phyloP scores from a whole-genome alignment of 106 monocot genomes.

The Phalaenopsis aphrodite region DNA sequence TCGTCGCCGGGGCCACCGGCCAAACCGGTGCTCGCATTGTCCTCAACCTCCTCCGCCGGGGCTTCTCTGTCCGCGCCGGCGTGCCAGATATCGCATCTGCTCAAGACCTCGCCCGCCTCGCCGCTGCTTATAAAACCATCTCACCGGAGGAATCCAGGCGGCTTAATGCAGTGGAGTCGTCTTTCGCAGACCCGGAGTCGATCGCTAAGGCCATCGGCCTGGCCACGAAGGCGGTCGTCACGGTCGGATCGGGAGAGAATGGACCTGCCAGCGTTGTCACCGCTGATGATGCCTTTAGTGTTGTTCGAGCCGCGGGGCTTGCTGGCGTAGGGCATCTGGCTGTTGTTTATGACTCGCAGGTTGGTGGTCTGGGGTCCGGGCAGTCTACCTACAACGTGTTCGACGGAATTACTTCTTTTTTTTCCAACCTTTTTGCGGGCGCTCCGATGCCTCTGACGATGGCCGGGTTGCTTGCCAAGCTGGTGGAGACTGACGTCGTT shows the following conservation, averaged over 20 bases:
- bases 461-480: conserved; percentile 43
- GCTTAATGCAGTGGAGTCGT: conserved; percentile 70
- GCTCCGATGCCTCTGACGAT: conserved; percentile 46
- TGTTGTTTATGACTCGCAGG: conserved; percentile 46
- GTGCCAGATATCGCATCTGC: conserved; percentile 81
- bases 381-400: conserved; percentile 64
- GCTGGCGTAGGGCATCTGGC: conserved; percentile 59
- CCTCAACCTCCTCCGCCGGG: conserved; percentile 50
- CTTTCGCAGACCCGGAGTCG: conserved; percentile 44
- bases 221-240: conserved; percentile 69
- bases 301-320: conserved; percentile 69
- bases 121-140: conserved; percentile 72
- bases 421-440: conserved; percentile 47
- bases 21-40: conserved; percentile 66
- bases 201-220: conserved; percentile 72
- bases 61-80: conserved; percentile 81
- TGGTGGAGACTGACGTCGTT: conserved; percentile 58
- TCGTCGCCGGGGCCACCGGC: conserved; percentile 83
- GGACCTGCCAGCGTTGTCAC: conserved; percentile 47
- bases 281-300: conserved; percentile 62
- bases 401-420: conserved; percentile 75
- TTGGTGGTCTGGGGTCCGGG: neutral
- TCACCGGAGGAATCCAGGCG: conserved; percentile 60
- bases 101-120: conserved; percentile 84
- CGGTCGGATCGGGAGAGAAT: conserved; percentile 57